Evolutionary conservation across 371 early-diverging fungal genomes (phyloP).

Genomic region (Syncephalastrum monosporum): DNA sequence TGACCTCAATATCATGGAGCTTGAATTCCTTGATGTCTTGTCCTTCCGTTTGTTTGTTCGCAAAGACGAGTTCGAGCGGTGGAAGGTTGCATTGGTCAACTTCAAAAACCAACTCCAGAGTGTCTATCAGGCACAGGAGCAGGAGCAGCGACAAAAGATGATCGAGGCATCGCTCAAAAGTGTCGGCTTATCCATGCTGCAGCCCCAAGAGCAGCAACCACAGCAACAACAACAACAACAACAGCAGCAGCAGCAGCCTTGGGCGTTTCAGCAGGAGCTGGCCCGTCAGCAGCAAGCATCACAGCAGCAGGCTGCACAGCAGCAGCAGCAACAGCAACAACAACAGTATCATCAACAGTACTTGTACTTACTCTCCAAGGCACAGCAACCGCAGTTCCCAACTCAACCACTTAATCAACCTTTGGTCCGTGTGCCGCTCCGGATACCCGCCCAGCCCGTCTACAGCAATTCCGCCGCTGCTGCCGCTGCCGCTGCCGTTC

Average conservation of each 20-base stretch:
- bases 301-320: constrained; percentile 32
- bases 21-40: constrained; percentile 65
- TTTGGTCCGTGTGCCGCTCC: constrained; percentile 26
- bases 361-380: constrained; percentile 25
- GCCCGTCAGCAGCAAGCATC: constrained; percentile 18
- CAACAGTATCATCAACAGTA: constrained; percentile 33
- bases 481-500: neutral
- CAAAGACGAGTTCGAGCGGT: constrained; percentile 54
- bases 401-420: constrained; percentile 25
- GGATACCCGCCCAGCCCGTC: constrained; percentile 30
- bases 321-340: constrained; percentile 22
- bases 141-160: constrained; percentile 39
- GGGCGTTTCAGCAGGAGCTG: constrained; percentile 4
- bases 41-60: constrained; percentile 59
- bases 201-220: constrained; percentile 21
- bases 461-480: constrained; percentile 14
- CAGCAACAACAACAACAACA: constrained; percentile 4
- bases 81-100: constrained; percentile 33
- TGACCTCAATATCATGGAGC: constrained; percentile 70
- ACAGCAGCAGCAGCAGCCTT: constrained; percentile 16
- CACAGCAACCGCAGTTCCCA: constrained; percentile 28
- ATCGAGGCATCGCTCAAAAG: constrained; percentile 43
- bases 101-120: constrained; percentile 38
- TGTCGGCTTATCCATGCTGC: constrained; percentile 29
- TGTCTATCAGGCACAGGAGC: constrained; percentile 34